A percentile compares a stretch with the other conserved stretches of the same genome.
Conservation (phyloP, 2,329 filamentous ascomycete species). For the Elsinoe perseae region DNA sequence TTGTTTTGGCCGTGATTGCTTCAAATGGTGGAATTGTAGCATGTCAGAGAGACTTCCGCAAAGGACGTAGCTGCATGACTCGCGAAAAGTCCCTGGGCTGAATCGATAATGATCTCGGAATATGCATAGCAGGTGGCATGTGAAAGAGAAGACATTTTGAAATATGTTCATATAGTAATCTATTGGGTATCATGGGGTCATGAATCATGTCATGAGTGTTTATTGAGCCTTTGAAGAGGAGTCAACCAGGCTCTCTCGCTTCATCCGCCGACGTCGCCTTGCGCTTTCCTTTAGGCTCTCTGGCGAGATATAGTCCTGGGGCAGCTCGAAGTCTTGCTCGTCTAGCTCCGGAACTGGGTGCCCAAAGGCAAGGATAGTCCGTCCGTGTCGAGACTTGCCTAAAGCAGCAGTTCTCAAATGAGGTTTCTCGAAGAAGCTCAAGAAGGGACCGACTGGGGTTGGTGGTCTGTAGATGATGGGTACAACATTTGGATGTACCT, state of each 20-base stretch:
- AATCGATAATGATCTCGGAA: not conserved
- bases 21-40: not conserved
- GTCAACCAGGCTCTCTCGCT: slow-evolving; percentile 41
- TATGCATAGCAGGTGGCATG: not conserved
- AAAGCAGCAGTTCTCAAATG: slow-evolving; percentile 73
- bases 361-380: slow-evolving; percentile 73
- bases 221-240: slow-evolving; percentile 23
- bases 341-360: slow-evolving; percentile 65
- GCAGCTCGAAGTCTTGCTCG: slow-evolving; percentile 66
- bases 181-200: slow-evolving; percentile 5
- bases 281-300: slow-evolving; percentile 49
- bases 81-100: not conserved
- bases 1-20: not conserved
- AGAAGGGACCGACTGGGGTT: slow-evolving; percentile 55
- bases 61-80: not conserved
- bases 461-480: slow-evolving; percentile 24
- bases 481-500: slow-evolving; percentile 25
- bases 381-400: slow-evolving; percentile 61
- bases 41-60: not conserved
- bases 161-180: not conserved
- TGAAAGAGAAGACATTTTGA: not conserved
- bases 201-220: slow-evolving; percentile 9
- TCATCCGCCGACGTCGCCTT: slow-evolving; percentile 54
- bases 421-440: slow-evolving; percentile 76
- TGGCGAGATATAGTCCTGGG: slow-evolving; percentile 52